Percentiles rank a stretch among this genome's conserved stretches.
Evolutionary conservation across 1,284 basidiomycete species (phyloP).

Genomic region (Naganishia liquefaciens): DNA sequence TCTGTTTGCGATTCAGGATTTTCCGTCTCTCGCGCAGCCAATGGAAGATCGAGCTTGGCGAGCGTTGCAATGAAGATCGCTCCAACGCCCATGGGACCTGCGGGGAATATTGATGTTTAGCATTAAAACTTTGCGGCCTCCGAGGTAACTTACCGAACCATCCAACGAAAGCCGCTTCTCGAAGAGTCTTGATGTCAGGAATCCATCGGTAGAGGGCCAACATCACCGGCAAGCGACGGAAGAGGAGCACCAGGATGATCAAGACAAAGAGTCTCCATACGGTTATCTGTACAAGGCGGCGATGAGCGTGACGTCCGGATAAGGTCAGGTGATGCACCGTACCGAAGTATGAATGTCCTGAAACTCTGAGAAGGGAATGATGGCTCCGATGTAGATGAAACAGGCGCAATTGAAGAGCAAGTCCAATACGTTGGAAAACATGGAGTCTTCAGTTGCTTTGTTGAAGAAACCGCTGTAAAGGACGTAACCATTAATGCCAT

Average conservation of each 20-base stretch:
- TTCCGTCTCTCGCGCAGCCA: slow-evolving; percentile 48
- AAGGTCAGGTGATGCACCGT: slow-evolving; percentile 27
- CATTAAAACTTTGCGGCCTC: neutral
- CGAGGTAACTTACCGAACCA: slow-evolving; percentile 69
- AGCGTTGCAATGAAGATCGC: slow-evolving; percentile 90
- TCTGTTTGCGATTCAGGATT: slow-evolving; percentile 62
- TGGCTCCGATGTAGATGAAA: slow-evolving; percentile 90
- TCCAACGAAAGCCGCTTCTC: slow-evolving; percentile 75
- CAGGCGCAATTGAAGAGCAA: slow-evolving; percentile 79
- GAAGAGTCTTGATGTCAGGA: slow-evolving; percentile 86
- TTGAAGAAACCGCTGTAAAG: slow-evolving; percentile 78
- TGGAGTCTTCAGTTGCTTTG: slow-evolving; percentile 88
- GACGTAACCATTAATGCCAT: neutral
- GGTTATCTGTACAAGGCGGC: slow-evolving; percentile 55
- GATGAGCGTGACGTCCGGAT: slow-evolving; percentile 1
- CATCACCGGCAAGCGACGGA: slow-evolving; percentile 81
- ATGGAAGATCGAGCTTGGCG: slow-evolving; percentile 68
- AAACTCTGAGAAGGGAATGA: slow-evolving; percentile 87
- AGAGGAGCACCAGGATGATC: slow-evolving; percentile 71
- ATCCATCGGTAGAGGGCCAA: slow-evolving; percentile 82
- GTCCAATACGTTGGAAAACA: slow-evolving; percentile 96
- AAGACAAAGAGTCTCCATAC: slow-evolving; percentile 82
- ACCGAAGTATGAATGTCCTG: slow-evolving; percentile 64
- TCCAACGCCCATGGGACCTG: slow-evolving; percentile 73
- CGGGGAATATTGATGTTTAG: slow-evolving; percentile 3